Percentiles rank a stretch among this genome's conserved stretches.
Evolutionary conservation across 768 basidiomycete species (phyloP).

Genomic region (Agrocybe pediades): DNA sequence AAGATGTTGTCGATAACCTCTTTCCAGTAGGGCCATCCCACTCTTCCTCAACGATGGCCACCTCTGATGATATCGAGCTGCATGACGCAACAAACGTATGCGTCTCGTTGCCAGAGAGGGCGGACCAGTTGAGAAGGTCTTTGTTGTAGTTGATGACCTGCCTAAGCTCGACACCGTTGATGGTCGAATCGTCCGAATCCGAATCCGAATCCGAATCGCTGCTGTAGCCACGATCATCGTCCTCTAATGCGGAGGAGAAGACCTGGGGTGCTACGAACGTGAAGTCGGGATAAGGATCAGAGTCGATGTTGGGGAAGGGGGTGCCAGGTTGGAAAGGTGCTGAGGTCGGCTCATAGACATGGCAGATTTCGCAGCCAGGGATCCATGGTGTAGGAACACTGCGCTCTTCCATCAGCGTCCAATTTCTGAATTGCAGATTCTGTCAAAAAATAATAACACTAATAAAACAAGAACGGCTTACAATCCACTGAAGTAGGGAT

Average conservation of each 20-base stretch:
- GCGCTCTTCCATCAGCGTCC: conserved; percentile 25
- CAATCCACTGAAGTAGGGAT: conserved; percentile 32
- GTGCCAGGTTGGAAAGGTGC: conserved; percentile 15
- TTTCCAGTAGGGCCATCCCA: conserved; percentile 17
- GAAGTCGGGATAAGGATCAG: conserved; percentile 23
- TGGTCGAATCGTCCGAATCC: conserved; percentile 5
- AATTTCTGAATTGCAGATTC: conserved; percentile 21
- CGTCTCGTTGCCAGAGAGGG: not conserved
- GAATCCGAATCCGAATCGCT: conserved; percentile 10
- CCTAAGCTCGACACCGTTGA: conserved; percentile 8
- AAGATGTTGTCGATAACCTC: conserved; percentile 9
- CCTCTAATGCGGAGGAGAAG: not conserved
- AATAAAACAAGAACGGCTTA: conserved; percentile 15
- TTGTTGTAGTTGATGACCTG: conserved; percentile 6
- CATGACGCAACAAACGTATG: not conserved
- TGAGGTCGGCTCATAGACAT: conserved; percentile 19
- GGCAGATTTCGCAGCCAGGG: conserved; percentile 20
- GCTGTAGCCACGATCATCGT: not conserved
- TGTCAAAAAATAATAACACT: not conserved
- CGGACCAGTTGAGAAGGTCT: not conserved
- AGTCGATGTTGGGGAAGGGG: conserved; percentile 13
- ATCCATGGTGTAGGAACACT: conserved; percentile 26
- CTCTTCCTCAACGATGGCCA: conserved; percentile 2
- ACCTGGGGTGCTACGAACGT: conserved; percentile 15
- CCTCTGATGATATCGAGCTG: not conserved